Evolutionary conservation across 129 eudicot species (phyloP), one percentile per base, ranked within the genome.

Genomic region (Apium graveolens): DNA sequence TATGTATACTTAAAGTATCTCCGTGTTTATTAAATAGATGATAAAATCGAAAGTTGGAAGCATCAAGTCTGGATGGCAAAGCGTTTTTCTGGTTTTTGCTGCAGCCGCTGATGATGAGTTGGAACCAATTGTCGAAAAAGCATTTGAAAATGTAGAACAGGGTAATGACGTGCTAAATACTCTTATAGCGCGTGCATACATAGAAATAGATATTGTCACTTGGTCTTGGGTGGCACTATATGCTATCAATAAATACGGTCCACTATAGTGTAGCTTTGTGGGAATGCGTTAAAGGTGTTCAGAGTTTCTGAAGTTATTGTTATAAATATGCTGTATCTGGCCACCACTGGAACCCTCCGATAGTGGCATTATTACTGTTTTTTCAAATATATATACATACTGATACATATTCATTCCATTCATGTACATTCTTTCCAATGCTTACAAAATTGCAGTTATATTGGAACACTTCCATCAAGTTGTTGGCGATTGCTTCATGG

Each of bases 391-490:
- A 70, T 38, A 18, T 20, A 18, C 46, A 32, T 41, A 53, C 80
- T 8, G 32, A 37, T 45, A 26, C 12, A 35, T 76, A 53, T 37
- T 82, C 74, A 44, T 83, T 75, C 73, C 42, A 14, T 73, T 74
- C 62, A 27, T 24, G n/a, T 72, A 48, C 76, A 18, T 78, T 73
- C 38, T 83, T 31, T 86, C 85, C 82, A 76, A 87, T 70, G 38
- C 72, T 9, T 26, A 77, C 42, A 76, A 73, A 74, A 39, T 13
- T 89, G 88, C 96, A 95, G 99, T 95, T 84, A 87, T 95, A 70
- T 74, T 95, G 90, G 99, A 95, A 75, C 99, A 95, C 87, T 95
- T 95, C 73, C 96, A 95, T 86, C 99, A 95, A 81, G 99, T 95
- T 82, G 96, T 90, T 83, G 97, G 99, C 21, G 99, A 92, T 75